phyloP scores from a whole-genome alignment of 805 yeast species.

The Kodamaea laetipori region DNA sequence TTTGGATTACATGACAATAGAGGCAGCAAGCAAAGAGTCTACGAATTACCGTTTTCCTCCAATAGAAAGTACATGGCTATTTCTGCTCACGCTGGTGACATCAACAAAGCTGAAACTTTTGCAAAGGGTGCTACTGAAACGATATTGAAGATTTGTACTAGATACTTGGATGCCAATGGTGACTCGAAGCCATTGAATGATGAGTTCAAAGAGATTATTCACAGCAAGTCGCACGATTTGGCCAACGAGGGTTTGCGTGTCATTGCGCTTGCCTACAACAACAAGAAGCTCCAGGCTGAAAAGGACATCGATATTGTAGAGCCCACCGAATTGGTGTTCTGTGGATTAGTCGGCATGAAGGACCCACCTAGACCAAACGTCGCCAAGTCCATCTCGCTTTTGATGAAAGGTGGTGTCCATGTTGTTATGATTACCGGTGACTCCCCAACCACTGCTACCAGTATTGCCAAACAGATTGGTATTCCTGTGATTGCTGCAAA shows the following conservation, averaged over 20 bases:
- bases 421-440: slow-evolving; percentile 99
- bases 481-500: slow-evolving; percentile 69
- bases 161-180: slow-evolving; percentile 60
- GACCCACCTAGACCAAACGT: slow-evolving; percentile 97
- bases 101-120: slow-evolving; percentile 56
- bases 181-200: slow-evolving; percentile 59
- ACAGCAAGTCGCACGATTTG: slow-evolving; percentile 58
- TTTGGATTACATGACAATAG: slow-evolving; percentile 77
- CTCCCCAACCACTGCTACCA: slow-evolving; percentile 80
- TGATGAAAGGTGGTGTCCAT: slow-evolving; percentile 91
- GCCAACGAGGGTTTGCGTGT: slow-evolving; percentile 88
- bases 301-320: slow-evolving; percentile 34
- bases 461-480: slow-evolving; percentile 88
- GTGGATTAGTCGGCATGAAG: slow-evolving; percentile 92
- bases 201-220: slow-evolving; percentile 48
- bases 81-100: slow-evolving; percentile 59
- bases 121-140: slow-evolving; percentile 93
- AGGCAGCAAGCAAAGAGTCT: slow-evolving; percentile 54
- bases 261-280: slow-evolving; percentile 69
- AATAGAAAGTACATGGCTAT: slow-evolving; percentile 90
- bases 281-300: slow-evolving; percentile 33
- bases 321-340: slow-evolving; percentile 67
- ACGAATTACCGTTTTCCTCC: slow-evolving; percentile 85
- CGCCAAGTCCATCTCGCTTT: slow-evolving; percentile 65
- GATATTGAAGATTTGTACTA: slow-evolving; percentile 61